These are phyloP conservation scores for Diutina mesorugosa DNA, from an alignment of 1,139 yeast genomes.

Conservation along the genomic window DNA sequence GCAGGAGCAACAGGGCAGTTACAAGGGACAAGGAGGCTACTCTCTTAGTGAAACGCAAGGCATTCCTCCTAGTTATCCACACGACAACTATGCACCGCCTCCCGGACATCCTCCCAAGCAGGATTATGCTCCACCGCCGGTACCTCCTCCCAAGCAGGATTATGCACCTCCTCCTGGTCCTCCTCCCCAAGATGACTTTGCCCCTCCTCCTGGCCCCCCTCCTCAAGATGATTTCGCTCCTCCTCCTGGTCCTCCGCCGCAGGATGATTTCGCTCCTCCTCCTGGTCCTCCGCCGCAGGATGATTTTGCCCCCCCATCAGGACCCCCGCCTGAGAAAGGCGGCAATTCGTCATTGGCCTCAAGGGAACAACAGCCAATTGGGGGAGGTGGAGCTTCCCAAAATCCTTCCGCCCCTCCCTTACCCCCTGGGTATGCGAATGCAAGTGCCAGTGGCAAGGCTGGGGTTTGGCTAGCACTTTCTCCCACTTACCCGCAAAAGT, in stretches of 20 bases:
- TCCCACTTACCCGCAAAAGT: background rate
- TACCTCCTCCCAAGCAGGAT: background rate
- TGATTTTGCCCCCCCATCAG: background rate
- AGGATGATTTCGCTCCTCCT: background rate
- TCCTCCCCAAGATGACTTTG: background rate
- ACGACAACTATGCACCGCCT: background rate
- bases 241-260: background rate
- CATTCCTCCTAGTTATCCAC: no score
- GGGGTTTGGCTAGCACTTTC: background rate
- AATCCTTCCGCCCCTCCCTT: background rate
- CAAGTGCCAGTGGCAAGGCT: background rate
- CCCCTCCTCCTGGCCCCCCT: conserved; percentile 1
- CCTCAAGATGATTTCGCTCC: background rate
- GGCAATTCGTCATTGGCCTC: background rate
- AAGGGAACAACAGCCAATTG: no score
- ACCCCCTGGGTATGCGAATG: background rate
- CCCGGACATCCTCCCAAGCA: background rate
- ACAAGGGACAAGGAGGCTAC: background rate
- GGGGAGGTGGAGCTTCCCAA: background rate
- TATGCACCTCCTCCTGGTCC: background rate
- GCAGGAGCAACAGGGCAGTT: background rate
- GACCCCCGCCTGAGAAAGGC: background rate
- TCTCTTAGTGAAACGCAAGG: no score
- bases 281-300: background rate
- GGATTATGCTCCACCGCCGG: background rate